A percentile compares a stretch with the other conserved stretches of the same genome.
Conservation (phyloP, 2,329 filamentous ascomycete genomes). For the Botrytis fabae region DNA sequence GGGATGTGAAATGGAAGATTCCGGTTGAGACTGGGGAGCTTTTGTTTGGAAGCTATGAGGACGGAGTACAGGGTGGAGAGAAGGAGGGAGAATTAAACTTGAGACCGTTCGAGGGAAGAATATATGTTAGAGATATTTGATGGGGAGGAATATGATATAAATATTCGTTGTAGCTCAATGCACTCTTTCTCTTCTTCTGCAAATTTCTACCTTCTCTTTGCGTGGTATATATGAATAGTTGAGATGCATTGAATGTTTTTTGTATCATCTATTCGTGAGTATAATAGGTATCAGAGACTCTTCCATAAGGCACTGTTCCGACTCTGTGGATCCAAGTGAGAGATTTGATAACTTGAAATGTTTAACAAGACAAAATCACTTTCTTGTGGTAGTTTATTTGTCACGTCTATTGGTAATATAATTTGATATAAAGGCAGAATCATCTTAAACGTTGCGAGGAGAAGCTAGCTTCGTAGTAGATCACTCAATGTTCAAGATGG, state of each 20-base stretch:
- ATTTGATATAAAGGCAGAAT: not conserved
- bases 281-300: not conserved
- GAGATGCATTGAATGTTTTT: not conserved
- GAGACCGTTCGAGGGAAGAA: slow-evolving; percentile 12
- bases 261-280: not conserved
- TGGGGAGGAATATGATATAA: too few species aligned
- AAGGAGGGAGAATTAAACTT: not conserved
- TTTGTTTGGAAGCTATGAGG: slow-evolving; percentile 9
- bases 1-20: not conserved
- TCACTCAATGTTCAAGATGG: not conserved
- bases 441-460: not conserved
- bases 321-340: not conserved
- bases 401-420: too few species aligned
- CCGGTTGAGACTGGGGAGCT: not conserved
- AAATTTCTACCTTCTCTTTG: not conserved
- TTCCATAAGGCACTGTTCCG: not conserved
- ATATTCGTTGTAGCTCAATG: not conserved
- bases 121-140: slow-evolving; percentile 5
- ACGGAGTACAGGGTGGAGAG: not conserved
- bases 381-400: not conserved
- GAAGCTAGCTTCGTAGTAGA: not conserved
- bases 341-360: not conserved
- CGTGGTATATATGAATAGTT: not conserved
- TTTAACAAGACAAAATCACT: not conserved
- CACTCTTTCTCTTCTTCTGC: not conserved